phyloP scores from a whole-genome alignment of 23 red algal species.

The Gracilaria domingensis region DNA sequence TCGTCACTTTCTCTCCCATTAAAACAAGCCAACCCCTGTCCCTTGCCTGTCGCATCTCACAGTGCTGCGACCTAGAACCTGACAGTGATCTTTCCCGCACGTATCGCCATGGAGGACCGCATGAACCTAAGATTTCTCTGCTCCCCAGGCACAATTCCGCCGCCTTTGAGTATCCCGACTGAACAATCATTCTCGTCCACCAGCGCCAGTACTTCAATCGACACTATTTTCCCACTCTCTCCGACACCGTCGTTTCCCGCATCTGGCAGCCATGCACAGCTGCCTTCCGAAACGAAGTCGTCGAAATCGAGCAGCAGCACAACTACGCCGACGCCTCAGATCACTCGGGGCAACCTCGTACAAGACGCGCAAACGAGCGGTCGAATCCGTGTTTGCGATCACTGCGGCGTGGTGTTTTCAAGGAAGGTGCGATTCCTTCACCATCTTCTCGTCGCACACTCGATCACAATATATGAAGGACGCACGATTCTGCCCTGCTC shows the following conservation, averaged over 20 bases:
- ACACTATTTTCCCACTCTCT: background rate
- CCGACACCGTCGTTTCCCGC: background rate
- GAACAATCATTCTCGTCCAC: background rate
- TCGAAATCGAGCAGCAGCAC: background rate
- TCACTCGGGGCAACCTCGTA: background rate
- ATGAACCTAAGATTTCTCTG: slow-evolving; percentile 3
- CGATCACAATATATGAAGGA: background rate
- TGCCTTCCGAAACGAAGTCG: background rate
- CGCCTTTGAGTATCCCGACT: background rate
- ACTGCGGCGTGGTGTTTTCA: slow-evolving; percentile 29
- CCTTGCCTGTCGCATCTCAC: too few relatives aligned
- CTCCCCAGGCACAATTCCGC: background rate
- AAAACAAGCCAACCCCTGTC: background rate
- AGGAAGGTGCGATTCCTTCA: slow-evolving; percentile 42
- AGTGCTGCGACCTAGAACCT: background rate
- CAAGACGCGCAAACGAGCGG: background rate
- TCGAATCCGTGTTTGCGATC: slow-evolving; percentile 3
- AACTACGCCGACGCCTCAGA: too few relatives aligned
- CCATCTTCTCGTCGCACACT: slow-evolving; percentile 22
- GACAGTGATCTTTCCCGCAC: too few relatives aligned
- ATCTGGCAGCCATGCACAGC: background rate
- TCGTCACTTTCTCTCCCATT: background rate
- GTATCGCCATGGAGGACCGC: background rate
- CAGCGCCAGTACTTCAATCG: background rate
- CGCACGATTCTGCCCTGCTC: slow-evolving; percentile 41